phyloP scores from a whole-genome alignment of 768 basidiomycete genomes.

The Dictyophora rubrovolvata region DNA sequence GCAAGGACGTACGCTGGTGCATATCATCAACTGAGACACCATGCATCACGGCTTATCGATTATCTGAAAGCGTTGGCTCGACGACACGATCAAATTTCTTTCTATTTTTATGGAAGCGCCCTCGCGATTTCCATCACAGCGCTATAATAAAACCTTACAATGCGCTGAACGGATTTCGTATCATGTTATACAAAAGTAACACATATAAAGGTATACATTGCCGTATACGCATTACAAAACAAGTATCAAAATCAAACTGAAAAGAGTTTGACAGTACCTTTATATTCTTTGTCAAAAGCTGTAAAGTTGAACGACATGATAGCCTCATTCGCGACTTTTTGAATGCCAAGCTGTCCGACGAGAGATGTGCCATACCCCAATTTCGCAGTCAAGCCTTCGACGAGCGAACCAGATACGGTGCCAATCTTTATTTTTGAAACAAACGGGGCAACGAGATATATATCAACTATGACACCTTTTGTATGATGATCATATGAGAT shows the following conservation, averaged over 20 bases:
- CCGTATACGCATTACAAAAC: too few species aligned
- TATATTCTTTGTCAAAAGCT: not conserved
- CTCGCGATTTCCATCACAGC: too few species aligned
- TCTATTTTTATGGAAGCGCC: too few species aligned
- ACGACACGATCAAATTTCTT: too few species aligned
- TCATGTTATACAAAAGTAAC: too few species aligned
- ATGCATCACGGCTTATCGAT: too few species aligned
- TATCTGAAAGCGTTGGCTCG: too few species aligned
- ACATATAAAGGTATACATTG: too few species aligned
- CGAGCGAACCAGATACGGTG: not conserved
- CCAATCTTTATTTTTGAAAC: not conserved
- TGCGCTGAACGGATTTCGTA: too few species aligned
- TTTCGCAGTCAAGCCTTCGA: not conserved
- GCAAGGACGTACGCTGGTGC: too few species aligned
- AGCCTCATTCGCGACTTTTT: not conserved
- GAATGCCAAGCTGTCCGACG: not conserved
- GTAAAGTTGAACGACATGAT: not conserved
- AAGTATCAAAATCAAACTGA: not conserved
- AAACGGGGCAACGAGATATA: not conserved
- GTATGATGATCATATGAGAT: not conserved
- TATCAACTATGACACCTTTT: not conserved
- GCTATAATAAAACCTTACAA: too few species aligned
- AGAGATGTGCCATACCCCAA: not conserved
- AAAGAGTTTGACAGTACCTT: not conserved
- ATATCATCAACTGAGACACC: too few species aligned